A percentile compares a stretch with the other conserved stretches of the same genome.
Evolutionary conservation across 176 grass and related monocot genomes (phyloP).

Genomic region (Triticum timopheevii): DNA sequence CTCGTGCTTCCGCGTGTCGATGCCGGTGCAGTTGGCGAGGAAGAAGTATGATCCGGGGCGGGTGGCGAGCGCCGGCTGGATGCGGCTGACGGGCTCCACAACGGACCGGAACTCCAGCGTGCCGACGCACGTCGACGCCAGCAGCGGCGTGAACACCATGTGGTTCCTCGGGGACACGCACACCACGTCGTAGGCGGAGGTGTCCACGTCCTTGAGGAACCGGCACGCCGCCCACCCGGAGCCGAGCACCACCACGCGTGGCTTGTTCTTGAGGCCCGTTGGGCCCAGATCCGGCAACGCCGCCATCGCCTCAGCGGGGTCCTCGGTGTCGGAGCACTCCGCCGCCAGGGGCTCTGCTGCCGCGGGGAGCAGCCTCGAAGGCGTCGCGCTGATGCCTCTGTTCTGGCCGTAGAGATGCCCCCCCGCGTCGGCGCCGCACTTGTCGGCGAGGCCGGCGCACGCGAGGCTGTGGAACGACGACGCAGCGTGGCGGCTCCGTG

Average conservation of each 20-base stretch:
- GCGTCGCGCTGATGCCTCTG: slow-evolving; percentile 51
- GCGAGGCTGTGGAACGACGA: slow-evolving; percentile 33
- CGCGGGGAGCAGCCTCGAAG: slow-evolving; percentile 21
- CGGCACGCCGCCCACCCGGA: slow-evolving; percentile 91
- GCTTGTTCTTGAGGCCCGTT: slow-evolving; percentile 63
- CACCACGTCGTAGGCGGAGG: slow-evolving; percentile 71
- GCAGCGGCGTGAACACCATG: slow-evolving; percentile 97
- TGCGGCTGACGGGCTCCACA: slow-evolving; percentile 82
- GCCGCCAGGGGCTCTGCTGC: background rate
- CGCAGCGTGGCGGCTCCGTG: background rate
- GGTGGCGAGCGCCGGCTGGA: slow-evolving; percentile 72
- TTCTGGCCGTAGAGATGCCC: background rate
- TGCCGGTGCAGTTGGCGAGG: slow-evolving; percentile 57
- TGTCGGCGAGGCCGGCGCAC: background rate
- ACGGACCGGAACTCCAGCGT: slow-evolving; percentile 93
- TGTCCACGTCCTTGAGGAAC: slow-evolving; percentile 85
- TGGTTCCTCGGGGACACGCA: slow-evolving; percentile 95
- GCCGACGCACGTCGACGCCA: slow-evolving; percentile 89
- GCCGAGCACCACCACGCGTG: slow-evolving; percentile 75
- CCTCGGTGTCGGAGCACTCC: slow-evolving; percentile 39
- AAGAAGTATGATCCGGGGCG: slow-evolving; percentile 75
- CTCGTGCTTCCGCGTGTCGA: slow-evolving; percentile 72
- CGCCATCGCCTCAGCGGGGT: background rate
- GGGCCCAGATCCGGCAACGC: slow-evolving; percentile 50
- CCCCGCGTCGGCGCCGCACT: background rate